A percentile compares a stretch with the other conserved stretches of the same genome.
phyloP scores from a whole-genome alignment of 176 grass and related monocot genomes.

The Cenchrus purpureus region DNA sequence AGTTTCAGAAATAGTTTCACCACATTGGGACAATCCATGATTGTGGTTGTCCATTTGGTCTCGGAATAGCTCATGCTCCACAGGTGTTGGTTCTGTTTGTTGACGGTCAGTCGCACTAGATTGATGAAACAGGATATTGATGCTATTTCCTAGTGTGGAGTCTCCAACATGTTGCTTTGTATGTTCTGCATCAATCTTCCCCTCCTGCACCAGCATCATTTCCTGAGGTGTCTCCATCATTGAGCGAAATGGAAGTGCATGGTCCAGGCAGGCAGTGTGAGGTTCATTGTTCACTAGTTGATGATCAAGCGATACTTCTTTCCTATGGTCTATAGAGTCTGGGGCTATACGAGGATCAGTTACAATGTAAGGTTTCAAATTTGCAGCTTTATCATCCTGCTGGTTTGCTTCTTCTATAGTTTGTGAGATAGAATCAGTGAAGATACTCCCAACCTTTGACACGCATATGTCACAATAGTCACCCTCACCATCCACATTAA shows the following conservation, averaged over 20 bases:
- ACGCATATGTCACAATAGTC: conserved; percentile 61
- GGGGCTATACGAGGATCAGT: conserved; percentile 10
- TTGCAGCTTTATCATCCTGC: conserved; percentile 33
- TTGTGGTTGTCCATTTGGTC: conserved; percentile 40
- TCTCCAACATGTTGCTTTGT: conserved; percentile 25
- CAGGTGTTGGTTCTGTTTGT: conserved; percentile 37
- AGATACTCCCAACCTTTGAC: conserved; percentile 31
- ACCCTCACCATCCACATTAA: conserved; percentile 43
- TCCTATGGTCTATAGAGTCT: conserved; percentile 25
- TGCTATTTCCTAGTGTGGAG: conserved; percentile 24
- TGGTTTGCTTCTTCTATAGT: conserved; percentile 38
- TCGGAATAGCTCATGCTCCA: conserved; percentile 7
- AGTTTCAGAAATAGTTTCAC: conserved; percentile 37
- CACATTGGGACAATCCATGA: conserved; percentile 27
- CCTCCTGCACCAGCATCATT: conserved; percentile 44
- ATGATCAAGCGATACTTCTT: conserved; percentile 45
- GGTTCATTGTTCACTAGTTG: conserved; percentile 34
- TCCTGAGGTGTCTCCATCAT: conserved; percentile 36
- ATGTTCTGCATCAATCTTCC: conserved; percentile 24
- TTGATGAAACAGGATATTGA: conserved; percentile 13
- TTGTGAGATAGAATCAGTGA: conserved; percentile 10
- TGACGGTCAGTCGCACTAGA: conserved; percentile 24
- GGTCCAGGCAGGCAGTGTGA: conserved; percentile 22
- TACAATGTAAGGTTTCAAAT: conserved; percentile 18
- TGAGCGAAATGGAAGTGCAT: not conserved